Evolutionary conservation across 371 early-diverging fungal genomes (phyloP).

Genomic region (Fennellomyces sp.): DNA sequence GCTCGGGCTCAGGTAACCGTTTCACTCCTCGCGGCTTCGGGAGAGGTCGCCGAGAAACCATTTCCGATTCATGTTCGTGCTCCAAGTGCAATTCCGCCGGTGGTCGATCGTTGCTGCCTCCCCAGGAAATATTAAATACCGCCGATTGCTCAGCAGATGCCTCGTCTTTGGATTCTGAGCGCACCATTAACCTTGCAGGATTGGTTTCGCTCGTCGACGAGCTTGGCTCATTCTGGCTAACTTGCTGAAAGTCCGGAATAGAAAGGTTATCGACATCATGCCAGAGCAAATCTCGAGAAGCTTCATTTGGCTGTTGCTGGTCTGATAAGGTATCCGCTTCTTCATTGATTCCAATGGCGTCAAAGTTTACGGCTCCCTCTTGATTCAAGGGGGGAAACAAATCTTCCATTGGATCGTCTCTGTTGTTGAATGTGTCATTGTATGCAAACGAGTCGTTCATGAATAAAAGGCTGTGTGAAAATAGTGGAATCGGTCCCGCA

Average conservation of each 20-base stretch:
- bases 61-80: conserved; percentile 5
- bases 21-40: conserved; percentile 53
- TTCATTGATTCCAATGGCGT: neutral
- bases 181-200: neutral
- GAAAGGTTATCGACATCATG: conserved; percentile 1
- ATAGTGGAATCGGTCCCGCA: no score
- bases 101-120: conserved; percentile 49
- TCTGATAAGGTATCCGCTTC: neutral
- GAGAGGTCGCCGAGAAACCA: conserved; percentile 25
- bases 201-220: neutral
- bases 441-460: conserved; percentile 1
- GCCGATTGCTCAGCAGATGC: neutral
- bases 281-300: neutral
- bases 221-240: no score
- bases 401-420: conserved; percentile 1
- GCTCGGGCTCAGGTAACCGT: conserved; percentile 50
- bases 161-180: neutral
- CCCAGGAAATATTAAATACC: conserved; percentile 53
- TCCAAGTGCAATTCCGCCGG: conserved; percentile 37
- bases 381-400: neutral
- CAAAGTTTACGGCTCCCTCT: neutral
- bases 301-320: neutral
- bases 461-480: neutral
- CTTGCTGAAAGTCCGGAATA: neutral
- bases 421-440: neutral